A percentile compares a stretch with the other conserved stretches of the same genome.
These are phyloP conservation scores for Hyparrhenia diplandra DNA, from an alignment of 176 grass and related monocot species.

Conservation along the genomic window DNA sequence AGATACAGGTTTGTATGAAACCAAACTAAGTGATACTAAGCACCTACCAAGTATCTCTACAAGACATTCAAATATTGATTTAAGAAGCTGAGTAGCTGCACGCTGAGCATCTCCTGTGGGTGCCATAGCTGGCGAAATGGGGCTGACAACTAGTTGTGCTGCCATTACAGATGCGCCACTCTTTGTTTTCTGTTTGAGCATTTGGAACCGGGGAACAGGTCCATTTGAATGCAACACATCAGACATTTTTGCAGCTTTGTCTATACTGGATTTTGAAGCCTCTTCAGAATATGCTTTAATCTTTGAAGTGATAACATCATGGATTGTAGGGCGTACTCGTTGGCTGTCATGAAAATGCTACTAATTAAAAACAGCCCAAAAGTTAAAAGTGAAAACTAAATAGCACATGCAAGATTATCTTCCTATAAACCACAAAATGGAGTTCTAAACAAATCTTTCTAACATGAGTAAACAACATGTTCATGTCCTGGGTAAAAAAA, in stretches of 20 bases:
- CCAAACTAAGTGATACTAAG: constrained; percentile 20
- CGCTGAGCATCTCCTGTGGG: constrained; percentile 70
- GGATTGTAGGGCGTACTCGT: constrained; percentile 80
- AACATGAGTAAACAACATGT: neutral
- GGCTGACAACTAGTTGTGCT: constrained; percentile 72
- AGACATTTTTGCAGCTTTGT: constrained; percentile 43
- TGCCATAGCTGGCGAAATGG: constrained; percentile 75
- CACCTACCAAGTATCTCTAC: constrained; percentile 77
- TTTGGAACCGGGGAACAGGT: constrained; percentile 32
- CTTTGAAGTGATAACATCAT: constrained; percentile 79
- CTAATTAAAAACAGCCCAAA: constrained; percentile 18
- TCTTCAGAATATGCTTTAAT: constrained; percentile 63
- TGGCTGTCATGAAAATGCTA: constrained; percentile 55
- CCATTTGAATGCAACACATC: constrained; percentile 47
- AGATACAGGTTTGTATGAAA: constrained; percentile 29
- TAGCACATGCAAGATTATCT: neutral
- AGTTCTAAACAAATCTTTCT: constrained; percentile 12
- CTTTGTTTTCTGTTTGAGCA: constrained; percentile 69
- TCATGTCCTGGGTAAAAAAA: neutral
- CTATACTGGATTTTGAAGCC: constrained; percentile 41
- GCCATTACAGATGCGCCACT: constrained; percentile 49
- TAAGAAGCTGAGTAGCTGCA: constrained; percentile 68
- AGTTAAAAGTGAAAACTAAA: constrained; percentile 2
- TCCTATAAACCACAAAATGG: neutral
- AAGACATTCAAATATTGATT: constrained; percentile 67